phyloP scores from a whole-genome alignment of 441 rosid genomes.

The Hura crepitans region DNA sequence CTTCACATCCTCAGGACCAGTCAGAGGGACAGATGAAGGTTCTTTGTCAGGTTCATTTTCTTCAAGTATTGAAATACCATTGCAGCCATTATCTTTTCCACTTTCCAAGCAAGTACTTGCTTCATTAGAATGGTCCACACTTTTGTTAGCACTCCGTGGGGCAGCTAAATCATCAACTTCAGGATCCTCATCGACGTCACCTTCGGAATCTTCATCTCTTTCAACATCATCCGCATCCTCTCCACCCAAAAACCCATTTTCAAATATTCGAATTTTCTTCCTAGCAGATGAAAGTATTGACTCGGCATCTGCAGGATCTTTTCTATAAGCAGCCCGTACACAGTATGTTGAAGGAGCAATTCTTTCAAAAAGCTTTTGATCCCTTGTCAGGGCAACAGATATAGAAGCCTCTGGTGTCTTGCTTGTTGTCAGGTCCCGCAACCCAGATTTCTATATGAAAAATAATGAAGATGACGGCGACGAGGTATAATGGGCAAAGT shows the following conservation, averaged over 20 bases:
- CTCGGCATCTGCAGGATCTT: slow-evolving; percentile 93
- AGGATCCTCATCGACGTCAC: slow-evolving; percentile 84
- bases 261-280: slow-evolving; percentile 82
- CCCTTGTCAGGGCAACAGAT: slow-evolving; percentile 98
- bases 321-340: slow-evolving; percentile 86
- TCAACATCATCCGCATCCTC: slow-evolving; percentile 95
- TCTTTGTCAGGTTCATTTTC: slow-evolving; percentile 36
- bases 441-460: slow-evolving; percentile 80
- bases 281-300: slow-evolving; percentile 84
- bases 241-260: slow-evolving; percentile 71
- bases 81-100: slow-evolving; percentile 36
- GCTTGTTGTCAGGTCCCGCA: slow-evolving; percentile 94
- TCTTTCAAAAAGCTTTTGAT: slow-evolving; percentile 98
- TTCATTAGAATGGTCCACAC: slow-evolving; percentile 35
- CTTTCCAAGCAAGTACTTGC: slow-evolving; percentile 39
- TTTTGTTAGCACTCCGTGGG: slow-evolving; percentile 45
- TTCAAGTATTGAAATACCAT: slow-evolving; percentile 30
- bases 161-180: slow-evolving; percentile 81
- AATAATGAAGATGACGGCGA: neutral
- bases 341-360: slow-evolving; percentile 99
- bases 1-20: slow-evolving; percentile 36
- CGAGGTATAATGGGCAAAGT: neutral
- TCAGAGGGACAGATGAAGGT: slow-evolving; percentile 35
- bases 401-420: slow-evolving; percentile 99
- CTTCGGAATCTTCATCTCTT: slow-evolving; percentile 89